A percentile compares a stretch with the other conserved stretches of the same genome.
phyloP scores from a whole-genome alignment of 768 basidiomycete species.

The Lactarius trivialis region DNA sequence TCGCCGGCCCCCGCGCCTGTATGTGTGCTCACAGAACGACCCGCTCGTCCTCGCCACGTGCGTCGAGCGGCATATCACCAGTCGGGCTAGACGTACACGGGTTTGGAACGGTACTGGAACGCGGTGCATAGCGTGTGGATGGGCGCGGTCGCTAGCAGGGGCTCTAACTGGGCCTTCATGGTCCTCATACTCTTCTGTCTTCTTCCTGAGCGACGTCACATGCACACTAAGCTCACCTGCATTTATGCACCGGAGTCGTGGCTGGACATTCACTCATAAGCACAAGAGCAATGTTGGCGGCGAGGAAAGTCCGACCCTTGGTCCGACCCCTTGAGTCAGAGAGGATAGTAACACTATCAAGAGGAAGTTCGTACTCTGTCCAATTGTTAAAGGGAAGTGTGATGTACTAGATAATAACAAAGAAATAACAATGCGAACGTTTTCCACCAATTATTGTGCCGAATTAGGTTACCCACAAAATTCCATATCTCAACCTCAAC shows the following conservation, averaged over 20 bases:
- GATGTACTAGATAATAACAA: no score
- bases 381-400: no score
- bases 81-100: conserved; percentile 20
- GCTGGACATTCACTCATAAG: no score
- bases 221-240: no score
- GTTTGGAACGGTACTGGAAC: conserved; percentile 22
- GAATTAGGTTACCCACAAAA: not conserved
- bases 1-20: conserved; percentile 17
- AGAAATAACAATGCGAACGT: no score
- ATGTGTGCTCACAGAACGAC: conserved; percentile 22
- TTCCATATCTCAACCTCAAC: not conserved
- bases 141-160: conserved; percentile 2
- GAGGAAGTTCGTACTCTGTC: no score
- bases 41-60: conserved; percentile 12
- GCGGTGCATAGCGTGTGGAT: conserved; percentile 21
- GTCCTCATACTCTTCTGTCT: not conserved
- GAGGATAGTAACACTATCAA: no score
- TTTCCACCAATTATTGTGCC: not conserved
- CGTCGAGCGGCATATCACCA: conserved; percentile 19
- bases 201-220: not conserved
- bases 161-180: not conserved
- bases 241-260: no score
- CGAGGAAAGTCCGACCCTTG: no score
- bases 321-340: no score
- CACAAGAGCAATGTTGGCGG: no score